phyloP scores from a whole-genome alignment of 169 alveolate genomes.

The Eimeria acervulina region DNA sequence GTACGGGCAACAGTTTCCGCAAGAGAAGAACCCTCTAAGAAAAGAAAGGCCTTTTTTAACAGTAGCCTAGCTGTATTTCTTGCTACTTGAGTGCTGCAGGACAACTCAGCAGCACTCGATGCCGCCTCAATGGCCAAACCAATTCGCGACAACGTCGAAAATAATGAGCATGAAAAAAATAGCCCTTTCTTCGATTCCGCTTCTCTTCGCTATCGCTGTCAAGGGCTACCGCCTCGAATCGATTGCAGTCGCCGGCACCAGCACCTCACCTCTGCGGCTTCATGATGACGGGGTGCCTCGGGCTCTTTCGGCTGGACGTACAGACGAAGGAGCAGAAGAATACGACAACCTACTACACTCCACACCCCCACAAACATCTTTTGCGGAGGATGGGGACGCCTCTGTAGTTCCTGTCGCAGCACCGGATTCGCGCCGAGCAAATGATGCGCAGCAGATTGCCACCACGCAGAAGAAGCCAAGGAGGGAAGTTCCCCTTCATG shows the following conservation, averaged over 20 bases:
- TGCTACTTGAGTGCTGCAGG: background rate
- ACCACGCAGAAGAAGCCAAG: background rate
- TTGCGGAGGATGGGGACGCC: background rate
- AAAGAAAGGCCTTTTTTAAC: background rate
- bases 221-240: background rate
- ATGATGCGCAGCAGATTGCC: background rate
- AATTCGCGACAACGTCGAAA: background rate
- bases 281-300: background rate
- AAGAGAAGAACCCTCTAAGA: background rate
- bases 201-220: background rate
- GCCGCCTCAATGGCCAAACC: background rate
- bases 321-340: background rate
- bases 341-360: background rate
- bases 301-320: background rate
- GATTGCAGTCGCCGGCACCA: background rate
- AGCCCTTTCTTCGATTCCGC: background rate
- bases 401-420: background rate
- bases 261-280: background rate
- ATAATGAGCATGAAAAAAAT: background rate
- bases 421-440: background rate
- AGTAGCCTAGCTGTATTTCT: background rate
- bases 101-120: background rate
- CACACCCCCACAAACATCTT: background rate
- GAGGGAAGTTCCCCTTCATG: background rate
- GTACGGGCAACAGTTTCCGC: background rate